These are phyloP conservation scores for Diaporthe sp. DNA, from an alignment of 2,329 filamentous ascomycete species.

Conservation along the genomic window DNA sequence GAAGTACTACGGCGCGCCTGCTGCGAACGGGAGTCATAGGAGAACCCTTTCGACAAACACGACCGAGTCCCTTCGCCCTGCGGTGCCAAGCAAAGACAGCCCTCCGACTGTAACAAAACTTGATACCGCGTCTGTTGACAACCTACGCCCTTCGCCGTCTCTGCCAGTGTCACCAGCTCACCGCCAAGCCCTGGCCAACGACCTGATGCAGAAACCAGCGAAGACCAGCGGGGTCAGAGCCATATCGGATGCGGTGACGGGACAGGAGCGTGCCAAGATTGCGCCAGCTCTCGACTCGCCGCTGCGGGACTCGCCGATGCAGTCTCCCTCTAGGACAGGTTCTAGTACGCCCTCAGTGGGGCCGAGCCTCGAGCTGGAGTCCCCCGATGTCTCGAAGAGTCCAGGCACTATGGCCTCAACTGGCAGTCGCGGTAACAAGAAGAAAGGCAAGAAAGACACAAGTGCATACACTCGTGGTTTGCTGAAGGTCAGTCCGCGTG, in stretches of 20 bases:
- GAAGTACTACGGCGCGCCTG: constrained; percentile 74
- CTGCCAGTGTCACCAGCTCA: constrained; percentile 59
- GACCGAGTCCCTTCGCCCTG: constrained; percentile 65
- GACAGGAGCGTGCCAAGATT: constrained; percentile 65
- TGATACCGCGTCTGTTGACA: constrained; percentile 56
- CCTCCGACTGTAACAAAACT: constrained; percentile 72
- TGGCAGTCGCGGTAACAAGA: constrained; percentile 62
- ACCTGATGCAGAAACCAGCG: constrained; percentile 54
- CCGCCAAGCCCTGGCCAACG: constrained; percentile 49
- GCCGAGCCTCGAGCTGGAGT: constrained; percentile 84
- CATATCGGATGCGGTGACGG: constrained; percentile 81
- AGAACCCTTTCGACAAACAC: constrained; percentile 73
- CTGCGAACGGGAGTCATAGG: constrained; percentile 60
- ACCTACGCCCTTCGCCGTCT: constrained; percentile 52
- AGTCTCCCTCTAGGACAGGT: constrained; percentile 80
- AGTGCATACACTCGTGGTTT: constrained; percentile 93
- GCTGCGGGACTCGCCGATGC: constrained; percentile 64
- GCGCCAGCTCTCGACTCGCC: constrained; percentile 64
- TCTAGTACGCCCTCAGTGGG: constrained; percentile 77
- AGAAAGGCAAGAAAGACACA: constrained; percentile 93
- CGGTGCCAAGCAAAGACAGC: constrained; percentile 65
- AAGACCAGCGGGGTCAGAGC: constrained; percentile 75
- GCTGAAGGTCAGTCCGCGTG: constrained; percentile 81
- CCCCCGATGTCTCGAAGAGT: constrained; percentile 73
- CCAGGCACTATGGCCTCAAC: constrained; percentile 63